These are phyloP conservation scores for Hordeum marinum DNA, from an alignment of 176 grass and related monocot species.

Conservation along the genomic window DNA sequence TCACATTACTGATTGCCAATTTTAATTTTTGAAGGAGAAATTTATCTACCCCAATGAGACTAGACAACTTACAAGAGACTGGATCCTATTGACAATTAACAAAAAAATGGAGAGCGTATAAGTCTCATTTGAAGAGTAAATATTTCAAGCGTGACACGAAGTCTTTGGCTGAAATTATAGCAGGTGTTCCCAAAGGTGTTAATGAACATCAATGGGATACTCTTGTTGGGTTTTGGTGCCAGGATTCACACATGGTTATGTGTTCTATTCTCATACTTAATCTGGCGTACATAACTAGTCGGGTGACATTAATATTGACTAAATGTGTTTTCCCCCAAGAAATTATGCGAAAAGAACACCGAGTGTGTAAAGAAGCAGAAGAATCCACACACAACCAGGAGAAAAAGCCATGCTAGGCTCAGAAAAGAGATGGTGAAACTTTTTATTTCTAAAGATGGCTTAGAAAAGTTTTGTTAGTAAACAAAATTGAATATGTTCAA, in stretches of 20 bases:
- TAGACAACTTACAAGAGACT: neutral
- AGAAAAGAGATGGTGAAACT: neutral
- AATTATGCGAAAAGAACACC: neutral
- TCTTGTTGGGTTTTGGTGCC: neutral
- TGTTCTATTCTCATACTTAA: neutral
- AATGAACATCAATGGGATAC: neutral
- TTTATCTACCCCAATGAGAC: neutral
- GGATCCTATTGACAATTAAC: neutral
- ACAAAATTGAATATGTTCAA: neutral
- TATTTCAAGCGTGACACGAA: neutral
- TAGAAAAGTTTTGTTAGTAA: neutral
- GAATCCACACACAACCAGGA: neutral
- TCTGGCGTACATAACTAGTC: neutral
- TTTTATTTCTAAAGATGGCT: neutral
- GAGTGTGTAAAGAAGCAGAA: neutral
- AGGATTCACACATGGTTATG: neutral
- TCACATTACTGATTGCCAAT: neutral
- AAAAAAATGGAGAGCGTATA: slow-evolving; percentile 1
- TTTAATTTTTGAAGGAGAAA: neutral
- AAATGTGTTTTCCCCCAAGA: neutral
- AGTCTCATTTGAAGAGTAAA: neutral
- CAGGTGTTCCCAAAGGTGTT: neutral
- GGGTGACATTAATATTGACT: neutral
- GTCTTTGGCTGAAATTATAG: neutral
- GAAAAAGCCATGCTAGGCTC: neutral